Base-by-base conservation (phyloP, 768 basidiomycete species). In the Suillus luteus region DNA sequence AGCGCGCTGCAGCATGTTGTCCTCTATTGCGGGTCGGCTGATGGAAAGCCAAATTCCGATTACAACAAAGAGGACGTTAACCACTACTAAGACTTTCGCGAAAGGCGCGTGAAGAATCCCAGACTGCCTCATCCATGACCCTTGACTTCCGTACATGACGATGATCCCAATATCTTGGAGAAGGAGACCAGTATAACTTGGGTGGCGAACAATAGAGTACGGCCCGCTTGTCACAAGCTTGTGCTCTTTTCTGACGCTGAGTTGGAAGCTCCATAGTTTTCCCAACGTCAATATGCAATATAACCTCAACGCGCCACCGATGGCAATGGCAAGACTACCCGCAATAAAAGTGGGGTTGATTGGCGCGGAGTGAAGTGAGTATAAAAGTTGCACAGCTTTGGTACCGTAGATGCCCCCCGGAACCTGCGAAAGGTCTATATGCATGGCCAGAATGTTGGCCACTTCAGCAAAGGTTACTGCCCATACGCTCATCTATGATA, bases 181-280 rank as follows among this genome's bases (percentile, higher is more conserved):
- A 2, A 67, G 19, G 2, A 62, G 14, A 1, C 69, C 73, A 14
- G 68, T 68, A 61, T 77, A 78, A 35, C 43, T 64, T 46, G 75
- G 75, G 61, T 76, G 75, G 17, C 75, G 72, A 5, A 75, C 71
- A 19, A 65, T 7, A 2, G 66, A 48, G 59, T 76, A 76, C 1
- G 75, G 75, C 5, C 73, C 72, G 10, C 62, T 59, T 1, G 71
- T 75, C 46, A 75, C 65, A 8, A 76, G 68, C 35, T 60, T 66
- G 67, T 74, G 75, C 14, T 62, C 59, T 35, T 59, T 59, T 9
- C 68, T 67, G 38, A 75, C 61, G 43, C 66, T 68, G 15, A 74
- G 63, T 46, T 70, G 65, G 58, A 73, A 75, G 7, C 71, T 76
- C 69, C 73, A 76, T 37, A 65, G 64, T 12, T 48, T 54, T 9